phyloP scores from a whole-genome alignment of 2,329 filamentous ascomycete genomes.

The Ophiostoma triangulosporum region DNA sequence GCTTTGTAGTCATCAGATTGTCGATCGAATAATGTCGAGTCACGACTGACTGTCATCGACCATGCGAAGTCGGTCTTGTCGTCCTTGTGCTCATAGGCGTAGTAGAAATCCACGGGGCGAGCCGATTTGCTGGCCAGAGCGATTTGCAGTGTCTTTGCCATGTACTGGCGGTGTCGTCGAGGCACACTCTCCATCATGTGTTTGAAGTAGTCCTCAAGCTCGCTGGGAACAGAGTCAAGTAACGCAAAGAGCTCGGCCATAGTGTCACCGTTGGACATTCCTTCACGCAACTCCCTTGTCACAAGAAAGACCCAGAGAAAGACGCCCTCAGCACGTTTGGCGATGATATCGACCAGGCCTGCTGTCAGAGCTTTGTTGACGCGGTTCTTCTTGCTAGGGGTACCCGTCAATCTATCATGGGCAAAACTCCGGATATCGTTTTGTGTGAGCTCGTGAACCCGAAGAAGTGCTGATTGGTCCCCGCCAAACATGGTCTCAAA shows the following conservation, averaged over 20 bases:
- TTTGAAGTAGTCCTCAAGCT: neutral
- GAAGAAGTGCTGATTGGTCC: neutral
- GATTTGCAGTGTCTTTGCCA: neutral
- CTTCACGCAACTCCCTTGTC: neutral
- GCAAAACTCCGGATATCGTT: neutral
- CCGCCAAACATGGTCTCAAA: neutral
- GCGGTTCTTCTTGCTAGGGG: neutral
- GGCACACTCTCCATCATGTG: neutral
- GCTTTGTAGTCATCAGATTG: too few species aligned
- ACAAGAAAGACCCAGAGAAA: neutral
- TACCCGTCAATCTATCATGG: neutral
- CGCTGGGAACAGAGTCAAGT: neutral
- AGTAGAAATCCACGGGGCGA: neutral
- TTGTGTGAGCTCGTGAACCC: conserved; percentile 1
- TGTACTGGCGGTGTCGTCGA: neutral
- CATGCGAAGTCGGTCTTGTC: neutral
- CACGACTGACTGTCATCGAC: too few species aligned
- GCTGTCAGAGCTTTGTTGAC: too few species aligned
- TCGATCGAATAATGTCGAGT: neutral
- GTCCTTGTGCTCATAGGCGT: neutral
- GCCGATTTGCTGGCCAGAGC: neutral
- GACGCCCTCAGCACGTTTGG: neutral
- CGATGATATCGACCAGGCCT: neutral
- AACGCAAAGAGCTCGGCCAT: neutral
- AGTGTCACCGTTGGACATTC: neutral